Evolutionary conservation across 2,329 filamentous ascomycete species (phyloP), one percentile per base, ranked within the genome.

Genomic region (Cordyceps javanica): DNA sequence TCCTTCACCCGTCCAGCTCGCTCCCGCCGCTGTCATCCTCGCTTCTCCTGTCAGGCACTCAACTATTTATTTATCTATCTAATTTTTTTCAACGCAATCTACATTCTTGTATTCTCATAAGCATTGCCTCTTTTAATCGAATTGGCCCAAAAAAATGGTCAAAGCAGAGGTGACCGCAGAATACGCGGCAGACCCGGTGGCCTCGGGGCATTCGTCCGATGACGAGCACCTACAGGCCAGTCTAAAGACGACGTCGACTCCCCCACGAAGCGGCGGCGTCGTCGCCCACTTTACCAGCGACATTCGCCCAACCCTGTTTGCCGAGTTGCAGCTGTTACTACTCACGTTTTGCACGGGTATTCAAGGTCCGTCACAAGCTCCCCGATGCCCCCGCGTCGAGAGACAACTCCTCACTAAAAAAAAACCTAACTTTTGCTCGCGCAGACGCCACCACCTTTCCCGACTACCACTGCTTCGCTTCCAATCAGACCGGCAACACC

Each of bases 401-500:
- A 9, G 10, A 10, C 23, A 25, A 23, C 21, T 25, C 16, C 36
- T 5, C 36, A 19, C n/a, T n/a, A n/a, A n/a, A n/a, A n/a, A n/a
- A n/a, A n/a, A 14, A 60, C 54, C 39, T 41, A 23, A 51, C 30
- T 21, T 36, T 6, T 19, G n/a, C n/a, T 3, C 9, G 32, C 14
- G 5, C 32, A 76, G 81, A 86, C 69, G 81, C 82, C 50, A 77
- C 81, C 21, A 78, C 82, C 2, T 86, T 83, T 65, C 80, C 80
- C 23, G 81, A 84, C 65, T 86, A 81, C 67, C 77, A 79, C 68
- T 84, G 81, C 65, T 85, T 86, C 67, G 80, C 81, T 14, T 85
- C 82, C 30, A 86, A 86, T 67, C 82, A 87, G 65, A 87, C 83
- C 0, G 83, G 84, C 59, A 87, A 86, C 69, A 85, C 82, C 2